Evolutionary conservation across 2,329 filamentous ascomycete species (phyloP).

Genomic region (Grosmannia huntii): DNA sequence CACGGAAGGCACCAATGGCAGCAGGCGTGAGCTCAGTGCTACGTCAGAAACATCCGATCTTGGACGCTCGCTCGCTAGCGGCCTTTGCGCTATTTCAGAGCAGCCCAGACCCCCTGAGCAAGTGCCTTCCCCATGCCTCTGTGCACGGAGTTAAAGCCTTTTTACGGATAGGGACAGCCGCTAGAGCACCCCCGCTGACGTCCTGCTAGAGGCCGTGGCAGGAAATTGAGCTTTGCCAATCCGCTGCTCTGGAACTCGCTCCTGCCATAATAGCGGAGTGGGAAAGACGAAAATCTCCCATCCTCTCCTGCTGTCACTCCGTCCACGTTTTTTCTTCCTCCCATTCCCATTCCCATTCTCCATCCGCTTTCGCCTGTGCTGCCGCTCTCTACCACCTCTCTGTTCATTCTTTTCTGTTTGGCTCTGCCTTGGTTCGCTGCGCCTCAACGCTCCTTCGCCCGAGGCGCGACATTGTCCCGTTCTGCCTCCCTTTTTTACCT

Average conservation of each 20-base stretch:
- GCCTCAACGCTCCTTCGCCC: neutral
- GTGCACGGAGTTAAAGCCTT: neutral
- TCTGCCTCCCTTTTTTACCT: too few relatives aligned
- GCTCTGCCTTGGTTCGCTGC: neutral
- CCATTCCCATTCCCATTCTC: neutral
- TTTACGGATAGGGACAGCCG: neutral
- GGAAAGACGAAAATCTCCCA: neutral
- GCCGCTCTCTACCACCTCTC: neutral
- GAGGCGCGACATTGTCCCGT: neutral
- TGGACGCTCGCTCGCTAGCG: neutral
- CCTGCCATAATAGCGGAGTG: neutral
- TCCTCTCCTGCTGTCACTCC: neutral
- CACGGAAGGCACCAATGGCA: neutral
- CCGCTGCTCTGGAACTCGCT: slow-evolving; percentile 1
- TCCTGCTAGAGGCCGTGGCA: neutral
- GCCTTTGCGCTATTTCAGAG: neutral
- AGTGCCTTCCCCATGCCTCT: neutral
- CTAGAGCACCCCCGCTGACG: neutral
- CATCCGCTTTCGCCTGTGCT: neutral
- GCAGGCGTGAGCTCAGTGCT: neutral
- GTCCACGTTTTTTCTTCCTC: too few relatives aligned
- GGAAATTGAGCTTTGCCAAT: slow-evolving; percentile 1
- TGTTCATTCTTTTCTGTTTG: neutral
- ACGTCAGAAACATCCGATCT: slow-evolving; percentile 8
- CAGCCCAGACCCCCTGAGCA: slow-evolving; percentile 1